Evolutionary conservation across 768 basidiomycete genomes (phyloP).

Genomic region (Rhodosporidiobolus sp.): DNA sequence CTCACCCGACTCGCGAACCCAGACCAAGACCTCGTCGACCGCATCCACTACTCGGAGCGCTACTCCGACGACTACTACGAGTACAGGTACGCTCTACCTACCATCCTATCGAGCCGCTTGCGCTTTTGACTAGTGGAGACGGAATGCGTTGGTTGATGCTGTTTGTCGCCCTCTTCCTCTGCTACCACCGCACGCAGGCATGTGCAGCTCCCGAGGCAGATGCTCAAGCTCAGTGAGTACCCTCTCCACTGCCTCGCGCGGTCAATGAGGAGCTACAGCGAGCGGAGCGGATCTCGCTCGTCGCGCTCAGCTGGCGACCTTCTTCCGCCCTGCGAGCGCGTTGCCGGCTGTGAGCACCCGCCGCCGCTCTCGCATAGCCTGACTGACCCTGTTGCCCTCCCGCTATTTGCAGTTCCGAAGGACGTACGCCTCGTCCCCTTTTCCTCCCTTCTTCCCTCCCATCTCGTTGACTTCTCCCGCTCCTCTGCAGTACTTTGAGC

Average conservation of each 20-base stretch:
- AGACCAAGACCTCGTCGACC: slow-evolving; percentile 35
- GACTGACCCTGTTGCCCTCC: too few relatives aligned
- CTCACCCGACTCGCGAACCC: background rate
- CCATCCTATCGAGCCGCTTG: too few relatives aligned
- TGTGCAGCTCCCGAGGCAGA: slow-evolving; percentile 91
- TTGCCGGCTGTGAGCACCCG: background rate
- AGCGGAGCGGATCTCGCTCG: too few relatives aligned
- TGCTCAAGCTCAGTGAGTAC: slow-evolving; percentile 67
- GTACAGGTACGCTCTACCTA: slow-evolving; percentile 56
- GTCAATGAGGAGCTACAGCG: background rate
- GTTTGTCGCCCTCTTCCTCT: background rate
- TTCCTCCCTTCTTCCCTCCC: background rate
- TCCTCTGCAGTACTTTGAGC: slow-evolving; percentile 56
- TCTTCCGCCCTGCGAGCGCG: too few relatives aligned
- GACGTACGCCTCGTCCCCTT: background rate
- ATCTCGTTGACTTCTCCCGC: slow-evolving; percentile 47
- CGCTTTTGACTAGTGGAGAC: too few relatives aligned
- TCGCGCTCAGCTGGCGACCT: background rate
- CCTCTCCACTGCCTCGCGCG: too few relatives aligned
- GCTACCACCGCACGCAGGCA: slow-evolving; percentile 56
- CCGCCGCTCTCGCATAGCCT: too few relatives aligned
- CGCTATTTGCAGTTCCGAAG: slow-evolving; percentile 60
- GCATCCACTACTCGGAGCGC: slow-evolving; percentile 50
- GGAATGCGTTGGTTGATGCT: background rate
- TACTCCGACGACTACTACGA: slow-evolving; percentile 90